Evolutionary conservation across 2,329 filamentous ascomycete genomes (phyloP).

Genomic region (Leptographium wingfieldii): DNA sequence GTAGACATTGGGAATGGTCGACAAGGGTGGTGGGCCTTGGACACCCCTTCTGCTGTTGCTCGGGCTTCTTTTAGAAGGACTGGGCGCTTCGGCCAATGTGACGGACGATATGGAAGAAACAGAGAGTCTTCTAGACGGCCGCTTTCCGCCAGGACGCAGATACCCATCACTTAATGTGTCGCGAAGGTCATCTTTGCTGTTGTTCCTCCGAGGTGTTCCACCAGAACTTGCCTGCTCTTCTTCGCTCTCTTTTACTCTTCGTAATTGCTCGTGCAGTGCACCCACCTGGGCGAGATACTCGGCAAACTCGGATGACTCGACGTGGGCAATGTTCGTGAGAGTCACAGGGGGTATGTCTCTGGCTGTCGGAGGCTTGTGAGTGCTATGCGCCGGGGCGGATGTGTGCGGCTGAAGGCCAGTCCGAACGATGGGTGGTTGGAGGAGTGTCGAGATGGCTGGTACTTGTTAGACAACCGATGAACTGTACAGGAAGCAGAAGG

Average conservation of each 20-base stretch:
- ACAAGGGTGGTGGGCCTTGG: slow-evolving; percentile 71
- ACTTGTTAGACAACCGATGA: not conserved
- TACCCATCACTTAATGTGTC: slow-evolving; percentile 30
- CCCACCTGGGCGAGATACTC: slow-evolving; percentile 79
- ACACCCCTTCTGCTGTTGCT: slow-evolving; percentile 43
- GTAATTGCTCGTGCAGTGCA: slow-evolving; percentile 76
- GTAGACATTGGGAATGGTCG: slow-evolving; percentile 85
- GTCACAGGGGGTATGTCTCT: slow-evolving; percentile 89
- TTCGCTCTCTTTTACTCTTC: slow-evolving; percentile 66
- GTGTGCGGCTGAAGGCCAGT: slow-evolving; percentile 77
- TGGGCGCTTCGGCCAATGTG: slow-evolving; percentile 24
- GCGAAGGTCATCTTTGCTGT: slow-evolving; percentile 29
- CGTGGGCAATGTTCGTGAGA: slow-evolving; percentile 72
- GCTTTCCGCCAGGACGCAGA: slow-evolving; percentile 31
- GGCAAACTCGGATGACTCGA: slow-evolving; percentile 69
- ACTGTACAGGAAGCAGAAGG: not conserved
- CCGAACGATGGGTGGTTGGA: slow-evolving; percentile 79
- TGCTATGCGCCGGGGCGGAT: slow-evolving; percentile 52
- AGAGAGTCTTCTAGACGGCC: slow-evolving; percentile 29
- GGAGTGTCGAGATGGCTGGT: slow-evolving; percentile 78
- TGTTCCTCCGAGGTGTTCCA: slow-evolving; percentile 21
- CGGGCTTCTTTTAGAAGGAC: slow-evolving; percentile 30
- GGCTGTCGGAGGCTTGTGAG: slow-evolving; percentile 71
- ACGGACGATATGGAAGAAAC: slow-evolving; percentile 37
- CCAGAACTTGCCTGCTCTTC: slow-evolving; percentile 40